A percentile compares a stretch with the other conserved stretches of the same genome.
Conservation (phyloP, 495 filamentous ascomycete genomes). For the Bathelium albidoporum region DNA sequence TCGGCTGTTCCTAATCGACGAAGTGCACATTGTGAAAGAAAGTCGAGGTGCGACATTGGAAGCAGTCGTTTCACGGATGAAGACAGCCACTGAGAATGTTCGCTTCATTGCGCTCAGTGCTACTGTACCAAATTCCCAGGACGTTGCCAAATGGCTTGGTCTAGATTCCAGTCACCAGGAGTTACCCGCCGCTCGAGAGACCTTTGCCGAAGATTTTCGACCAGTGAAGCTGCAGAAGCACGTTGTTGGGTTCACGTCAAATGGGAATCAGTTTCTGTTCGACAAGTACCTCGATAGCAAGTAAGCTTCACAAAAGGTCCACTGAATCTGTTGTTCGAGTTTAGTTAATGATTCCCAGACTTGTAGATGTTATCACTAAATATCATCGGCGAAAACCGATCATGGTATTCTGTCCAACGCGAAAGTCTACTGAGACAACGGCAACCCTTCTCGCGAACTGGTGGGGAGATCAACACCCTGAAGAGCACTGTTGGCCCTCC, state of each 20-base stretch:
- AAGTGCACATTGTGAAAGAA: slow-evolving; percentile 93
- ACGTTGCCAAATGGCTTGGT: slow-evolving; percentile 89
- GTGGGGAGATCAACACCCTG: slow-evolving; percentile 47
- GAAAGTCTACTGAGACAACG: slow-evolving; percentile 65
- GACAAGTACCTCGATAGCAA: slow-evolving; percentile 69
- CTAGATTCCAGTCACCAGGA: slow-evolving; percentile 56
- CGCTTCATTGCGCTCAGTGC: slow-evolving; percentile 89
- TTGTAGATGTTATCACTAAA: slow-evolving; percentile 63
- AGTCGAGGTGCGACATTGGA: slow-evolving; percentile 81
- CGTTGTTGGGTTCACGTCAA: slow-evolving; percentile 65
- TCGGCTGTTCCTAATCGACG: slow-evolving; percentile 88
- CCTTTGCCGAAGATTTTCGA: slow-evolving; percentile 86
- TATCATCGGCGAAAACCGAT: slow-evolving; percentile 76
- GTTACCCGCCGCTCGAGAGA: slow-evolving; percentile 59
- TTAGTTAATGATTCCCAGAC: slow-evolving; percentile 28
- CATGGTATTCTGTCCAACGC: slow-evolving; percentile 85
- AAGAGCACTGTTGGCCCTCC: slow-evolving; percentile 56
- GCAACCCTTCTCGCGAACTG: slow-evolving; percentile 61
- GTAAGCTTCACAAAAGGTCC: slow-evolving; percentile 28
- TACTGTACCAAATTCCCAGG: slow-evolving; percentile 84
- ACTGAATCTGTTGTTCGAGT: neutral
- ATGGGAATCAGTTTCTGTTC: slow-evolving; percentile 74
- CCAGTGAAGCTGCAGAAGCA: slow-evolving; percentile 80
- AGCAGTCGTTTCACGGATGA: slow-evolving; percentile 96
- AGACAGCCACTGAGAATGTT: slow-evolving; percentile 74